Evolutionary conservation across 2,329 filamentous ascomycete species (phyloP), one percentile per base, ranked within the genome.

Genomic region (Xylaria sp.): DNA sequence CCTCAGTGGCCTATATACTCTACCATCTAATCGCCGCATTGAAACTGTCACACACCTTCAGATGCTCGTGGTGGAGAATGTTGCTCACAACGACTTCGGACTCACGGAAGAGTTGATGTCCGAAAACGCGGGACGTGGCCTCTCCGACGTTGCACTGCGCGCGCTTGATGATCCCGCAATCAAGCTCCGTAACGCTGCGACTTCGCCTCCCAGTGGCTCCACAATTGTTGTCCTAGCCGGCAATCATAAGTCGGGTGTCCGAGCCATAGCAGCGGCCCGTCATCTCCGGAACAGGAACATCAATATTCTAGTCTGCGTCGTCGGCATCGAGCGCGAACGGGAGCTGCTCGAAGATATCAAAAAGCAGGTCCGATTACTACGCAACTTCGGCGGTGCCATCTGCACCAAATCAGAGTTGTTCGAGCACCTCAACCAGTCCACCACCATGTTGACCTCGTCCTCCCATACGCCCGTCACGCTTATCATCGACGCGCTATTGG

Each of bases 31-130:
- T 62, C 80, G 81, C 34, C 82, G 80, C 11, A 74, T 86, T 22
- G 85, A 88, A 63, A 77, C 83, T 4, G 83, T 88, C 24, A 87
- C 85, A 17, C 81, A 93, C 5, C 77, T 94, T 38, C 91, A 96
- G 67, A 94, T 97, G 84, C 83, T 96, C 22, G 93, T 94, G 58
- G 83, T 97, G 1, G 94, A 97, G 73, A 92, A 94, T 66, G 90
- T 95, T 51, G 92, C 92, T 0, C 88, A 92, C 55, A 88, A 90
- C 39, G 92, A 97, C 62, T 84, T 95, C 52, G 92, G 92, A 4
- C 79, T 97, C 43, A 90, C 88, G 0, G 91, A 96, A 69, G 91
- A 94, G 48, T 87, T 97, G 71, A 91, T 97, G 77, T 87, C 91
- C 0, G 94, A 97, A 68, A 97, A 93, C 68, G 90, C 92, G 1